These are phyloP conservation scores for Amoebophrya sp. DNA, from an alignment of 169 alveolate genomes.

Conservation along the genomic window DNA sequence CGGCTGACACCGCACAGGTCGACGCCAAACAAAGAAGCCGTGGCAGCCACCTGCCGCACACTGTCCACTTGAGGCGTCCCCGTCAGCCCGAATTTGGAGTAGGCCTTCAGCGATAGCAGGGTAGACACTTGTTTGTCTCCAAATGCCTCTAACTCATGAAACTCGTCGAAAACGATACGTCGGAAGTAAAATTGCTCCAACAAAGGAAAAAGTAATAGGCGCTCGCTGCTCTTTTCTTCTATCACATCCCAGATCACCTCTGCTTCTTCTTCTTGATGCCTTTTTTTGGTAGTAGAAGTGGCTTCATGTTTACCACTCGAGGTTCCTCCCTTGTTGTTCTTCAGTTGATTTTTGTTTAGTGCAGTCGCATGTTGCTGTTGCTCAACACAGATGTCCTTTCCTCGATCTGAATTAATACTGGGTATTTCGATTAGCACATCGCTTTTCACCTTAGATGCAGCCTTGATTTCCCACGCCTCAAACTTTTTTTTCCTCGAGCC, in stretches of 20 bases:
- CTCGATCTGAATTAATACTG: no score
- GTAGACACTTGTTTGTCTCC: neutral
- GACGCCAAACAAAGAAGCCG: neutral
- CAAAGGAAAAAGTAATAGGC: neutral
- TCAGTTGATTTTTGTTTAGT: no score
- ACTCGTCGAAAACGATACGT: constrained; percentile 4
- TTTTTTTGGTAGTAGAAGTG: no score
- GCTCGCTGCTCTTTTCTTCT: neutral
- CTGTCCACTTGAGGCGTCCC: neutral
- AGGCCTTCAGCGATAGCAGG: neutral
- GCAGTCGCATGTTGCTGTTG: no score
- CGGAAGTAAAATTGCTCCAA: constrained; percentile 24
- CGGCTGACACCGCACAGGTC: neutral
- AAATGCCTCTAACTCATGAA: constrained; percentile 23
- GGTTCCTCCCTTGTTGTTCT: neutral
- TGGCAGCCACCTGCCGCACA: neutral
- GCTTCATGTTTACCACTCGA: neutral
- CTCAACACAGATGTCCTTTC: no score
- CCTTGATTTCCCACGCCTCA: no score
- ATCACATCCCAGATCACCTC: no score
- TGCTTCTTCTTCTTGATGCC: no score
- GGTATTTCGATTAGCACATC: no score
- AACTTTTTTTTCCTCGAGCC: no score
- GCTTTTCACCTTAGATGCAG: no score
- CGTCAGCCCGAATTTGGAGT: neutral